Base-by-base conservation (phyloP, 1,284 basidiomycete genomes). In the Fomes fomentarius region DNA sequence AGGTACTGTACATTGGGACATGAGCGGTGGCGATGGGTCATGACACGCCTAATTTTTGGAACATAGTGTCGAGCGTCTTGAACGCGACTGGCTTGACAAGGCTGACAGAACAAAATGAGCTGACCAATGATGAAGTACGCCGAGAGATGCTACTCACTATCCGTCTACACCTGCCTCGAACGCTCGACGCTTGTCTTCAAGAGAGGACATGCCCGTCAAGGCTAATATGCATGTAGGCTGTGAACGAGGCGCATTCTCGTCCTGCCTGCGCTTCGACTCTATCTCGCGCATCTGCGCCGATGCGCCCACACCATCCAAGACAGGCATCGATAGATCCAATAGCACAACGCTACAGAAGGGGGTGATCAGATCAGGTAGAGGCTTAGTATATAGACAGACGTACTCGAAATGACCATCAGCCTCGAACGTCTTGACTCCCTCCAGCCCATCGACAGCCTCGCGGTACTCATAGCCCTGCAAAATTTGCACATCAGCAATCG, bases 91-190 rank as follows among this genome's bases (percentile, higher is more conserved):
- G 94, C 71, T 96, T 96, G 54, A 96, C 91, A 28, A 96, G 80
- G 65, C 93, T 94, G 62, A 24, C 37, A 14, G 19, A 28, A n/a
- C 56, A 26, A 4, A 6, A 14, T 41, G 26, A 47, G 31, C n/a
- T n/a, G n/a, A 40, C 21, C 63, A 33, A 47, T 50, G 52, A 40
- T 25, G 41, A 22, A n/a, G n/a, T n/a, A n/a, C 25, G 46, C n/a
- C 48, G 35, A 50, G 44, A 50, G 28, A 14, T 12, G 3, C 6
- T 15, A 82, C 92, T 64, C 71, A 94, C 91, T 96, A 98, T 70
- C 95, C 95, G 66, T 98, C 94, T 41, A 97, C 94, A 2, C 96
- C 95, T 48, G 91, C 92, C 49, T 91, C 87, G 63, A 97, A 96
- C 1, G 95, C 96, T 63, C 85, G 81, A 21, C 93, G 82, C 72